phyloP scores from a whole-genome alignment of 2,329 filamentous ascomycete genomes.

The Colletotrichum tofieldiae region DNA sequence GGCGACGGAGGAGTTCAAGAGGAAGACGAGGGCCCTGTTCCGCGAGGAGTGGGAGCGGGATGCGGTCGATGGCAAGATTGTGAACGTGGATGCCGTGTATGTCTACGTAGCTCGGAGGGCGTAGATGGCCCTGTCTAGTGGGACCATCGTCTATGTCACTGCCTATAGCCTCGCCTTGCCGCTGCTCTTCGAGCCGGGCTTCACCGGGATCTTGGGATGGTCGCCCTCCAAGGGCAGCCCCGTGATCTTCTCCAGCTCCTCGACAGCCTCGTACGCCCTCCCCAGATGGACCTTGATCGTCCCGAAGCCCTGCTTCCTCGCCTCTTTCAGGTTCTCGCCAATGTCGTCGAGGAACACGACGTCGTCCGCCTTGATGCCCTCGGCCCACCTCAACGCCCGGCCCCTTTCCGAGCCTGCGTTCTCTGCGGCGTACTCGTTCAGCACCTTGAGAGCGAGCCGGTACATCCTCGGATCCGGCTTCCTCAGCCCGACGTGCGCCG shows the following conservation, averaged over 20 bases:
- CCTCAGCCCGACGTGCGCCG: conserved; percentile 87
- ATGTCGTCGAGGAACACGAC: conserved; percentile 95
- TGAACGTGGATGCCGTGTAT: conserved; percentile 50
- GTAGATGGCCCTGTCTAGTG: conserved; percentile 2
- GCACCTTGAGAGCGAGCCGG: conserved; percentile 75
- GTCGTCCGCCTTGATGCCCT: conserved; percentile 74
- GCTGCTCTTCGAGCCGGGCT: conserved; percentile 52
- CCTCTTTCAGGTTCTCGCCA: conserved; percentile 90
- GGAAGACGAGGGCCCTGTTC: conserved; percentile 48
- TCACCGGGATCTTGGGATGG: conserved; percentile 66
- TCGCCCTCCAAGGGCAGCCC: conserved; percentile 75
- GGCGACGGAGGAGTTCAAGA: conserved; percentile 45
- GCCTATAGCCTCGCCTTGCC: conserved; percentile 63
- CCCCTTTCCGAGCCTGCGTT: conserved; percentile 61
- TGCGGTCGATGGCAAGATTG: conserved; percentile 50
- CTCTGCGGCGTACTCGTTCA: conserved; percentile 74
- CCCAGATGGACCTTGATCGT: conserved; percentile 91
- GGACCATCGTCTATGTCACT: conserved; percentile 31
- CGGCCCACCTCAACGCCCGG: conserved; percentile 60
- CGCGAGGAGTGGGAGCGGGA: conserved; percentile 50
- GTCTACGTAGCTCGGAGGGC: conserved; percentile 49
- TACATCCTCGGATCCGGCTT: conserved; percentile 93
- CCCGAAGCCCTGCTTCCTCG: conserved; percentile 79
- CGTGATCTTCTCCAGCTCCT: conserved; percentile 82
- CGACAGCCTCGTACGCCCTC: conserved; percentile 84